Base-by-base conservation (phyloP, 495 filamentous ascomycete genomes). In the Neurospora pannonica region DNA sequence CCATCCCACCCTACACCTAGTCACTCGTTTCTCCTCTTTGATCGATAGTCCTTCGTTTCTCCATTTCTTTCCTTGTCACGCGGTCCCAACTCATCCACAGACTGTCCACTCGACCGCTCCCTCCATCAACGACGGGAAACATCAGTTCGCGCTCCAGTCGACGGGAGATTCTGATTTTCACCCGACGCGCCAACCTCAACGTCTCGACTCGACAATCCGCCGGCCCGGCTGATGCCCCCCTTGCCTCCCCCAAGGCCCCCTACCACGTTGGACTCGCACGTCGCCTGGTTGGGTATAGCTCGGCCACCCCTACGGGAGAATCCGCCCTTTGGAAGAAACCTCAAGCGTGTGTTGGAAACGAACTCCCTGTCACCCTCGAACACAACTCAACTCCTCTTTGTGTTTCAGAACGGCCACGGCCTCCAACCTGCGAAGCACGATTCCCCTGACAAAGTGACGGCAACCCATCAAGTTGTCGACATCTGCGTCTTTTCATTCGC, bases 371-470 rank as follows among this genome's bases (percentile, higher is more conserved):
- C 75, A 75, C 77, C 71, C 77, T 79, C 81, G 74, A 83, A 80
- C 78, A 74, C 78, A 67, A 74, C 81, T 79, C 82, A 83, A 78
- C 81, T 80, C 78, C 81, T 82, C 81, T 71, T 72, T 76, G 78
- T 84, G 83, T 86, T 86, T 85, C 84, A 85, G 83, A 80, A 76
- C 77, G 72, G 76, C 80, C 78, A 77, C 81, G 71, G 78, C 78
- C 74, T 79, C 76, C 78, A 80, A 71, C 78, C 75, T 76, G 67
- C 75, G 74, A 78, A 75, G 71, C 78, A 79, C 74, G 75, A 76
- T 76, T 75, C 74, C 74, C 73, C 75, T 73, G 70, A 67, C 54
- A 67, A 34, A 67, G 54, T 70, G 62, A 69, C 72, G 70, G 71
- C 75, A 72, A 70, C 72, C 72, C 71, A 28, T 46, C 39, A 72